Percentiles rank a stretch among this genome's conserved stretches.
Conservation (phyloP, 2,329 filamentous ascomycete species). For the Ambrosiella cleistominuta region DNA sequence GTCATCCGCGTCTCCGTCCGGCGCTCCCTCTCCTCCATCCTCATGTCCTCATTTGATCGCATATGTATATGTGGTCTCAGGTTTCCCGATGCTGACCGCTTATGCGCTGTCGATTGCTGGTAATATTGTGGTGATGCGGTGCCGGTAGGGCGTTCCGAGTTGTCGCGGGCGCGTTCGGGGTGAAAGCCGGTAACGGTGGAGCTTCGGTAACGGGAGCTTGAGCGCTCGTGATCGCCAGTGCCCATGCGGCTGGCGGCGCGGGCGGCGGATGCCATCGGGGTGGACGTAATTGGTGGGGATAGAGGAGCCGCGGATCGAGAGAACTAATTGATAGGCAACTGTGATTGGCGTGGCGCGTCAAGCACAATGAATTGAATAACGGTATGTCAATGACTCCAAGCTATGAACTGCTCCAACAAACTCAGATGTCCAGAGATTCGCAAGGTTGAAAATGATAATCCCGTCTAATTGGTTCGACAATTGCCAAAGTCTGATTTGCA, state of each 20-base stretch:
- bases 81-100: conserved; percentile 40
- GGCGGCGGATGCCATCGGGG: conserved; percentile 4
- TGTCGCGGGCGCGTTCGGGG: conserved; percentile 20
- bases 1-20: conserved; percentile 39
- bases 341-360: too few relatives aligned
- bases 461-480: too few relatives aligned
- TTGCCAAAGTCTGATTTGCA: too few relatives aligned
- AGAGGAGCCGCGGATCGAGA: too few relatives aligned
- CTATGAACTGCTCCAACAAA: too few relatives aligned
- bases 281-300: not conserved
- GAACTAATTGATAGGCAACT: too few relatives aligned
- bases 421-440: too few relatives aligned
- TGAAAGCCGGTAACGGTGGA: conserved; percentile 17
- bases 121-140: conserved; percentile 19
- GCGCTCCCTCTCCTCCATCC: conserved; percentile 28
- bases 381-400: too few relatives aligned
- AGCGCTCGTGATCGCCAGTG: conserved; percentile 8
- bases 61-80: conserved; percentile 24
- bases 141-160: conserved; percentile 16
- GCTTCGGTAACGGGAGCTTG: conserved; percentile 10
- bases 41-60: conserved; percentile 26
- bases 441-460: too few relatives aligned
- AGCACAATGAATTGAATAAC: too few relatives aligned
- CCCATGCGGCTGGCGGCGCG: conserved; percentile 12
- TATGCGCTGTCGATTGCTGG: conserved; percentile 25